Evolutionary conservation across 75 land plant species (phyloP).

Genomic region (Picea sitchensis): DNA sequence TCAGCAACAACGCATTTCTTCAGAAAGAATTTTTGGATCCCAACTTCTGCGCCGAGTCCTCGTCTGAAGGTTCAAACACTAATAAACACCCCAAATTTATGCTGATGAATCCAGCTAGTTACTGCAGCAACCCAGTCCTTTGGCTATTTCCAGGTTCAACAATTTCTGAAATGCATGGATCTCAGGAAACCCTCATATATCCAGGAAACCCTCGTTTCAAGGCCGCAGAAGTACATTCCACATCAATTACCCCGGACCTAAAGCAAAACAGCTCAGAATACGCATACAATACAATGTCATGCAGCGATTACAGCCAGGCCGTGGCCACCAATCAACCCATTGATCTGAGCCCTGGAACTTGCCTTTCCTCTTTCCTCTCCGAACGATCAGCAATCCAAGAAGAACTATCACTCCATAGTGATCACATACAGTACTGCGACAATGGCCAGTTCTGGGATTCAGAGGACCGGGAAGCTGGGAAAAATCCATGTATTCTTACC

Average conservation of each 20-base stretch:
- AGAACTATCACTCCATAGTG: not conserved
- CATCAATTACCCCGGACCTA: not conserved
- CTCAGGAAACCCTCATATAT: not conserved
- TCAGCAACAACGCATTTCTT: not conserved
- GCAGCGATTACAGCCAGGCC: not conserved
- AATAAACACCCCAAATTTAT: not conserved
- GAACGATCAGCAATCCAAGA: not conserved
- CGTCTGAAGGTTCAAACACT: not conserved
- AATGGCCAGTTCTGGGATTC: constrained; percentile 5
- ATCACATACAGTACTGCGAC: constrained; percentile 1
- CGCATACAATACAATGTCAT: constrained; percentile 5
- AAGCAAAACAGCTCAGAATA: constrained; percentile 6
- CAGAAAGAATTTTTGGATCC: not conserved
- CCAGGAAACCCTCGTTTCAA: not conserved
- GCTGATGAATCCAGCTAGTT: not conserved
- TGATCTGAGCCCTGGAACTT: not conserved
- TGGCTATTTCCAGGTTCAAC: not conserved
- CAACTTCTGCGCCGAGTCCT: not conserved
- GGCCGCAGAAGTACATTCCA: not conserved
- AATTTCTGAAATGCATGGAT: not conserved
- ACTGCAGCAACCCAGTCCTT: not conserved
- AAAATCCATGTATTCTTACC: too few species aligned
- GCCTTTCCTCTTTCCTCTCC: not conserved
- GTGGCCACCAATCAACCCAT: not conserved
- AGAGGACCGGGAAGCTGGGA: not conserved